Percentiles rank a stretch among this genome's conserved stretches.
Evolutionary conservation across 306 rosid species (phyloP).

Genomic region (Pyrus pyrifolia): DNA sequence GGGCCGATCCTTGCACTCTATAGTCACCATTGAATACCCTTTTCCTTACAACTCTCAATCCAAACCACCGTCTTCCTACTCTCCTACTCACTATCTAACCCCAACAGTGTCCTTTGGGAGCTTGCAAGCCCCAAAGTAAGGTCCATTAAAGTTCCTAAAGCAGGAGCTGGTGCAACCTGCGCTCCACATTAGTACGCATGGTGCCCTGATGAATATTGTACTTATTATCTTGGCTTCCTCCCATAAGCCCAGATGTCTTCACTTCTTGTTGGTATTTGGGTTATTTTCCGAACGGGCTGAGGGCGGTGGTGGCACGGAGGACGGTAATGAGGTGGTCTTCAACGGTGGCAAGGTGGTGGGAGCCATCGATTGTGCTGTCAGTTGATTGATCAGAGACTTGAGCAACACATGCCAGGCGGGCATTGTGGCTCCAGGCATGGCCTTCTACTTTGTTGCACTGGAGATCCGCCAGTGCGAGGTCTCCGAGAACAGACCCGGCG

Average conservation of each 20-base stretch:
- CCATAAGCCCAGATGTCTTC: conserved; percentile 29
- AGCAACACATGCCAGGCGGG: conserved; percentile 51
- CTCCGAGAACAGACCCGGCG: conserved; percentile 57
- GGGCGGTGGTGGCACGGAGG: conserved; percentile 32
- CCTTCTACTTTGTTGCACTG: conserved; percentile 60
- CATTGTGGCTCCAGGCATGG: conserved; percentile 73
- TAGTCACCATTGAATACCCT: conserved; percentile 47
- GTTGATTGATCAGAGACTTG: conserved; percentile 60
- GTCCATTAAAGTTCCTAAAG: conserved; percentile 45
- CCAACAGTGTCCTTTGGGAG: neutral
- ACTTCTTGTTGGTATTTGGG: conserved; percentile 27
- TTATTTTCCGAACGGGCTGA: neutral
- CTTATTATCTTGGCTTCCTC: neutral
- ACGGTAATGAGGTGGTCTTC: conserved; percentile 53
- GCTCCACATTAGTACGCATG: conserved; percentile 40
- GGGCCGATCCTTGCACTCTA: conserved; percentile 58
- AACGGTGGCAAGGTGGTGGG: conserved; percentile 36
- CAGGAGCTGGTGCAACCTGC: conserved; percentile 72
- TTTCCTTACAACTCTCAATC: conserved; percentile 53
- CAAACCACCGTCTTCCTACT: conserved; percentile 32
- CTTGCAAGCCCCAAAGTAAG: neutral
- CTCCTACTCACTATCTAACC: conserved; percentile 15
- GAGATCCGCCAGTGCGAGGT: conserved; percentile 56
- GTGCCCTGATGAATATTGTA: conserved; percentile 17
- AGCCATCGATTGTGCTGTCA: conserved; percentile 39